Conservation (phyloP, 2,329 filamentous ascomycete species). For the Fusarium sp. region DNA sequence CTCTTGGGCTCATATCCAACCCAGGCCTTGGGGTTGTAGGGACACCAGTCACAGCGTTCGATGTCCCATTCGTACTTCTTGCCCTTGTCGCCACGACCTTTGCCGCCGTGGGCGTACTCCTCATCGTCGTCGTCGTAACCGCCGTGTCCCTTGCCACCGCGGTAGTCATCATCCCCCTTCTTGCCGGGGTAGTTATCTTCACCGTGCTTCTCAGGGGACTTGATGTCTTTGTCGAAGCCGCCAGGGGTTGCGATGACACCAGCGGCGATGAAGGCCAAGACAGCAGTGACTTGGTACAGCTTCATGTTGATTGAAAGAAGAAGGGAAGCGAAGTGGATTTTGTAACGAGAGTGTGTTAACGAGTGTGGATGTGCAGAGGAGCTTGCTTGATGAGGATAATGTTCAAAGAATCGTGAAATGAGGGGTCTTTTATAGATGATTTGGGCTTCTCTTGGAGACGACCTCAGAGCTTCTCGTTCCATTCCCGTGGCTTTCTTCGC, state of each 20-base stretch:
- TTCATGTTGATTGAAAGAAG: slow-evolving; percentile 21
- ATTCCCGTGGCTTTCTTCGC: not conserved
- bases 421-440: slow-evolving; percentile 22
- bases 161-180: not conserved
- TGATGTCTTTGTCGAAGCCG: slow-evolving; percentile 2
- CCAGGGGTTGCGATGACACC: slow-evolving; percentile 29
- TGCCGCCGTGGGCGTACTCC: slow-evolving; percentile 12
- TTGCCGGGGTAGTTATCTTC: not conserved
- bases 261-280: slow-evolving; percentile 33
- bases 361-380: slow-evolving; percentile 15
- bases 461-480: not conserved
- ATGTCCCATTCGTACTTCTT: slow-evolving; percentile 30
- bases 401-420: not conserved
- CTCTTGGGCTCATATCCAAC: not conserved
- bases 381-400: slow-evolving; percentile 23
- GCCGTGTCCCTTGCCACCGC: not conserved
- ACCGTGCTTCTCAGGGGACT: not conserved
- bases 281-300: slow-evolving; percentile 26
- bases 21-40: slow-evolving; percentile 18
- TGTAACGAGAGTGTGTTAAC: slow-evolving; percentile 17
- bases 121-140: slow-evolving; percentile 5
- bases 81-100: slow-evolving; percentile 6
- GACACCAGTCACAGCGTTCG: slow-evolving; percentile 19
- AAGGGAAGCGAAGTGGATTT: not conserved
- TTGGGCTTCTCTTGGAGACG: rapidly evolving